Percentiles rank a stretch among this genome's conserved stretches.
These are phyloP conservation scores for Pyrrhoderma noxium DNA, from an alignment of 1,284 basidiomycete species.

Conservation along the genomic window DNA sequence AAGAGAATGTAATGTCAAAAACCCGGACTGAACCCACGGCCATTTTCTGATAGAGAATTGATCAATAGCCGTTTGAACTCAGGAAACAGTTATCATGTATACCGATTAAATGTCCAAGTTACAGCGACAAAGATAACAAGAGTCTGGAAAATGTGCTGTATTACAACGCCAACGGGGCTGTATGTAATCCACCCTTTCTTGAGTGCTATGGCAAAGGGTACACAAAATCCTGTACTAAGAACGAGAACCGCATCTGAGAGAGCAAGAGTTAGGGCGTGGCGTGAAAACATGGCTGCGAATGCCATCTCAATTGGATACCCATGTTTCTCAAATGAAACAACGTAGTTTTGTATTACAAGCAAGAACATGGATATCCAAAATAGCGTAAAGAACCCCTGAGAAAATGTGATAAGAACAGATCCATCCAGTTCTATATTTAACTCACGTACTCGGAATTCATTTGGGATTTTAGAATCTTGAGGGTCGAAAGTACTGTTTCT, in stretches of 20 bases:
- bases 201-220: conserved; percentile 78
- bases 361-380: conserved; percentile 89
- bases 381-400: conserved; percentile 83
- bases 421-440: not conserved
- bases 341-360: conserved; percentile 70
- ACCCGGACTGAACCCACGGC: conserved; percentile 98
- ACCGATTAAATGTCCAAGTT: conserved; percentile 81
- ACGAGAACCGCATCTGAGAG: conserved; percentile 82
- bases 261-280: conserved; percentile 78
- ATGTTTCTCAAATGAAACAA: conserved; percentile 67
- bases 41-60: conserved; percentile 52
- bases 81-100: conserved; percentile 17
- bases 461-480: conserved; percentile 62
- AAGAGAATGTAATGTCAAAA: conserved; percentile 86
- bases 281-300: conserved; percentile 86
- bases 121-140: conserved; percentile 62
- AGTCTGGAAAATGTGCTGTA: conserved; percentile 79
- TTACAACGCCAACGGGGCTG: conserved; percentile 60
- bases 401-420: not conserved
- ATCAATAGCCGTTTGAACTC: not conserved
- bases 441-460: conserved; percentile 76
- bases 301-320: conserved; percentile 75
- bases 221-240: conserved; percentile 65
- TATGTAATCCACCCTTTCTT: conserved; percentile 75
- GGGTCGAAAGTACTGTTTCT: conserved; percentile 81